phyloP scores from a whole-genome alignment of 768 basidiomycete species.

The Cyclocybe cylindracea region DNA sequence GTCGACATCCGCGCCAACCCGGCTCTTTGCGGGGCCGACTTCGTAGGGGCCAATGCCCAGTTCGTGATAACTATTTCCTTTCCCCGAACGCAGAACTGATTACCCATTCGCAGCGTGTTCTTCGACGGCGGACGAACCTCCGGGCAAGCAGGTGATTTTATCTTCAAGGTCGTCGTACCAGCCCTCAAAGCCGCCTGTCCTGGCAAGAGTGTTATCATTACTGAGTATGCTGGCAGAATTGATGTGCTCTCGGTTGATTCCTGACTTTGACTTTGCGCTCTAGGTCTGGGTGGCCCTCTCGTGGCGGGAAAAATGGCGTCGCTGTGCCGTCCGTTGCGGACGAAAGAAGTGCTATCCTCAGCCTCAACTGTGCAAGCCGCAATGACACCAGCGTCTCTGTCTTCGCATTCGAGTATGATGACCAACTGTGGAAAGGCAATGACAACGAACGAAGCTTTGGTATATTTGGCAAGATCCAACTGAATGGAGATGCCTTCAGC shows the following conservation, averaged over 20 bases:
- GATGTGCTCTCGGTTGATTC: background rate
- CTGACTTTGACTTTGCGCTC: background rate
- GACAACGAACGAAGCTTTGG: slow-evolving; percentile 43
- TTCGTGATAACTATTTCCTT: slow-evolving; percentile 13
- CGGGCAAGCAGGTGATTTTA: slow-evolving; percentile 35
- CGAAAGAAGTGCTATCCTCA: slow-evolving; percentile 32
- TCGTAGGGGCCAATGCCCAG: slow-evolving; percentile 44
- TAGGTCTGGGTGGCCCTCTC: slow-evolving; percentile 44
- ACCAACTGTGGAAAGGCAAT: slow-evolving; percentile 40
- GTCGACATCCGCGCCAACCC: slow-evolving; percentile 34
- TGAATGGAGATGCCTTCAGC: slow-evolving; percentile 19
- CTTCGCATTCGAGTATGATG: slow-evolving; percentile 43
- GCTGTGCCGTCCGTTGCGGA: slow-evolving; percentile 33
- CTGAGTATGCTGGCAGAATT: slow-evolving; percentile 29
- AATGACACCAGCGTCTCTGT: slow-evolving; percentile 34
- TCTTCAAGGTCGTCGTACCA: slow-evolving; percentile 39
- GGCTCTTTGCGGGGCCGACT: slow-evolving; percentile 36
- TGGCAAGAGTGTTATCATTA: slow-evolving; percentile 37
- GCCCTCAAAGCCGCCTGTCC: slow-evolving; percentile 35
- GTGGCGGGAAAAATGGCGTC: slow-evolving; percentile 27
- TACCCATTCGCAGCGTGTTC: slow-evolving; percentile 27
- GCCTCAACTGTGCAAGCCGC: slow-evolving; percentile 38
- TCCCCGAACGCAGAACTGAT: background rate
- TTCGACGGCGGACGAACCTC: slow-evolving; percentile 35
- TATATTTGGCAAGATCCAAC: slow-evolving; percentile 33